Base-by-base conservation (phyloP, 2,329 filamentous ascomycete species). In the Trichoderma guizhouense region DNA sequence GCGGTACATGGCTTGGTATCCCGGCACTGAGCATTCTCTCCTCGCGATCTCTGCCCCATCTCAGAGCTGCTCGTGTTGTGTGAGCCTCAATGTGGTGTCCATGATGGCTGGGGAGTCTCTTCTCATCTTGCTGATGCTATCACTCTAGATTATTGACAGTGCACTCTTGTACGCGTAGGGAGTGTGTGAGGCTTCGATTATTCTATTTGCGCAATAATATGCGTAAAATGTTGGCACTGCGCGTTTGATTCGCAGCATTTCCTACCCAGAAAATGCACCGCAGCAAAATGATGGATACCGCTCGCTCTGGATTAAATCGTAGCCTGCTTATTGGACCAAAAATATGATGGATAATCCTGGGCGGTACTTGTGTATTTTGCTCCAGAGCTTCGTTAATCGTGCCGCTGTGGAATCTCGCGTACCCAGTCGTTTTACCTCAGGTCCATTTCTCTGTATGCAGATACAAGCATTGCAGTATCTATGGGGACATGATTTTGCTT, bases 1-100 rank as follows among this genome's bases (percentile, higher is more conserved):
- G 51, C 64, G 51, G 64, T 67, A 67, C 64, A 67, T 58, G 32
- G 9, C 51, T 58, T 57, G 26, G 26, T 39, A 57, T 21, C 51
- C 51, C 51, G 64, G 64, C 64, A 57, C 51, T 67, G 51, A 57
- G 32, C 32, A 26, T 28, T 15, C 32, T 57, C 64, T 67, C 51
- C 30, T 67, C 15, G 32, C 39, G 9, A 43, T 67, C 64, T 67
- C 64, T 53, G 64, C 64, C 55, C 64, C 64, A 57, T 43, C 34
- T 58, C 12, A n/a, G 64, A 9, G 24, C 32, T 30, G 7, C 28
- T 32, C 57, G 28, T n/a, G 12, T 60, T n/a, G 28, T 28, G 53
- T 30, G 24, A 58, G 64, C 64, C 51, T 58, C 64, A 43, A 5
- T 26, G 51, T 7, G 12, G 15, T 14, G 15, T 7, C 3, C 5